Evolutionary conservation across 140 eudicot genomes (phyloP), one percentile per base, ranked within the genome.

Genomic region (Cichorium intybus): DNA sequence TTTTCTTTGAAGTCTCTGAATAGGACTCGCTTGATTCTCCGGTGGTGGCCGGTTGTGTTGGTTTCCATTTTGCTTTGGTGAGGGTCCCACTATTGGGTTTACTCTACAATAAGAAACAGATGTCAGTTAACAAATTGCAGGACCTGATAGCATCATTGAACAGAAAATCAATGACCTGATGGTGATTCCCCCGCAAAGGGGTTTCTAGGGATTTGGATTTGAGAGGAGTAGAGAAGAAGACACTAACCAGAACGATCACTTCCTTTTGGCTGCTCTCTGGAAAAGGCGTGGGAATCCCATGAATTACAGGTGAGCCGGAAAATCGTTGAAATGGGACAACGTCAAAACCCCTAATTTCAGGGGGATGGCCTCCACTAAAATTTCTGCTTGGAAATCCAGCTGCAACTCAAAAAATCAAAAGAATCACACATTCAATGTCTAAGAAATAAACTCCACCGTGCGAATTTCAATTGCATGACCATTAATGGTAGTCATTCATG

Each of bases 41-140:
- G 17, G 27, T 61, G n/a, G n/a, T n/a, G 9, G 66, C 74, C 15
- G 65, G 62, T 15, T 81, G 12, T 23, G 24, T 46, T 26, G 80
- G 70, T 74, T 84, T 90, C 29, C 87, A 83, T 64, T 83, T 89
- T 52, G 54, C 55, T 56, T 84, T 83, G 53, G 78, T 29, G 24
- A 55, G 35, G 62, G 49, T 65, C 41, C 29, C 59, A 28, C 45
- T 64, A 21, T 62, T 26, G 15, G 76, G 83, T 52, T 76, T 76
- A 56, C 71, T 77, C 90, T 86, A 80, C 82, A 74, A 60, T 10
- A 28, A 26, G 24, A 39, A 17, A 64, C 17, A 12, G 24, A 37
- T 12, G 10, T 60, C 22, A n/a, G n/a, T n/a, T n/a, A n/a, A n/a
- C n/a, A n/a, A n/a, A n/a, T n/a, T n/a, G n/a, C n/a, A n/a, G n/a